Conservation (phyloP, 345 rosid genomes). For the Populus deltoides region DNA sequence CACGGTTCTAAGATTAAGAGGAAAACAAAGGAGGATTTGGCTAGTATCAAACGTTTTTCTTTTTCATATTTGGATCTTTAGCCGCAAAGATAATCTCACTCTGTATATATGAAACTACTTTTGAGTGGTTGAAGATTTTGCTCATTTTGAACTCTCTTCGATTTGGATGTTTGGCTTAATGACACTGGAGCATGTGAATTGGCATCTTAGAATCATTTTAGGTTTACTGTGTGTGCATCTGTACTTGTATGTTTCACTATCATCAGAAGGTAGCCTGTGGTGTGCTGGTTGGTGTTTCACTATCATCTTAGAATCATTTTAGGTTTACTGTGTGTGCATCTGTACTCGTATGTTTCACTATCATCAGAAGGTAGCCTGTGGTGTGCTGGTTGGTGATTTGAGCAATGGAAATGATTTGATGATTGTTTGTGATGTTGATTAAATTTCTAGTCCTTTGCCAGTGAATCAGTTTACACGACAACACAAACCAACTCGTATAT, state of each 20-base stretch:
- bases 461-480: background rate
- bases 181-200: background rate
- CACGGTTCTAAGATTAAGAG: conserved; percentile 15
- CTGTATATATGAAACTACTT: conserved; percentile 44
- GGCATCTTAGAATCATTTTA: background rate
- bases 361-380: background rate
- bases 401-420: background rate
- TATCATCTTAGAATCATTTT: background rate
- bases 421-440: background rate
- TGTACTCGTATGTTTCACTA: background rate
- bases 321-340: background rate
- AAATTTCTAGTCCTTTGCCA: background rate
- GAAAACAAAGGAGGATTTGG: conserved; percentile 8
- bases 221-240: background rate
- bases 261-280: background rate
- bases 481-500: background rate
- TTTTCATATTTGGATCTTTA: conserved; percentile 21
- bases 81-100: conserved; percentile 23
- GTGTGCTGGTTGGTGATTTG: background rate
- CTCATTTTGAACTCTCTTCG: background rate
- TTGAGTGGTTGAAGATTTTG: conserved; percentile 21
- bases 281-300: too few species aligned
- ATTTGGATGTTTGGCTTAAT: background rate
- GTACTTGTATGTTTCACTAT: background rate
- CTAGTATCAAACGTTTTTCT: background rate